These are phyloP conservation scores for Casuarina cunninghamiana DNA, from an alignment of 306 rosid species.

Conservation along the genomic window DNA sequence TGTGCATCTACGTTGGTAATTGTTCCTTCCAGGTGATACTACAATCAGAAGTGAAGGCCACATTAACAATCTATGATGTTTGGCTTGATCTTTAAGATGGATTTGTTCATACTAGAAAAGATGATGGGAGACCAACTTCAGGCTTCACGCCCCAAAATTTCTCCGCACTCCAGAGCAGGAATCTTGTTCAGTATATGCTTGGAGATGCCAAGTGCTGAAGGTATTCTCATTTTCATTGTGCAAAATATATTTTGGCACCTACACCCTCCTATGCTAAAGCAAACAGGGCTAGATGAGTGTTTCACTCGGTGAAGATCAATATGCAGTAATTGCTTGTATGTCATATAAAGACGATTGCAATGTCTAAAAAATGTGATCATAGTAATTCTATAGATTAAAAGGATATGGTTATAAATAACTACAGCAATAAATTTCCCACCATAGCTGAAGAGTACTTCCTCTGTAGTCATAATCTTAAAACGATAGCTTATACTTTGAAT, in stretches of 20 bases:
- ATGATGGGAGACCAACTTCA: slow-evolving; percentile 71
- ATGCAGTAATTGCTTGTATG: slow-evolving; percentile 18
- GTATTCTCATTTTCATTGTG: slow-evolving; percentile 38
- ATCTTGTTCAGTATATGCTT: slow-evolving; percentile 82
- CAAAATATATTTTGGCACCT: neutral
- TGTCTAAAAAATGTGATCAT: slow-evolving; percentile 2
- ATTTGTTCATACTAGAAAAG: slow-evolving; percentile 69
- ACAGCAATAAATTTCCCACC: neutral
- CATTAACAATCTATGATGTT: slow-evolving; percentile 75
- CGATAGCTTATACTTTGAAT: neutral
- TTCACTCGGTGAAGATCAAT: neutral
- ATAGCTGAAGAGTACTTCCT: neutral
- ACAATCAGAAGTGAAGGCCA: slow-evolving; percentile 93
- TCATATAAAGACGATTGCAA: slow-evolving; percentile 15
- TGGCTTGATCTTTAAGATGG: slow-evolving; percentile 99
- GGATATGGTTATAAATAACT: neutral
- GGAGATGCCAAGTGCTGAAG: slow-evolving; percentile 61
- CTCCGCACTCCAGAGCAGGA: slow-evolving; percentile 87
- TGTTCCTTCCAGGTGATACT: slow-evolving; percentile 70
- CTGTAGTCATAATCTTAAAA: neutral
- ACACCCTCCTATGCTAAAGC: neutral
- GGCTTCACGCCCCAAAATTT: slow-evolving; percentile 69
- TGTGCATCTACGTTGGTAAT: slow-evolving; percentile 26
- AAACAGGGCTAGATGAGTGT: slow-evolving; percentile 1
- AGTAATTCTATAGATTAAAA: neutral